Evolutionary conservation across 2,329 filamentous ascomycete genomes (phyloP).

Genomic region (Hymenotorrendiella dingleyae): DNA sequence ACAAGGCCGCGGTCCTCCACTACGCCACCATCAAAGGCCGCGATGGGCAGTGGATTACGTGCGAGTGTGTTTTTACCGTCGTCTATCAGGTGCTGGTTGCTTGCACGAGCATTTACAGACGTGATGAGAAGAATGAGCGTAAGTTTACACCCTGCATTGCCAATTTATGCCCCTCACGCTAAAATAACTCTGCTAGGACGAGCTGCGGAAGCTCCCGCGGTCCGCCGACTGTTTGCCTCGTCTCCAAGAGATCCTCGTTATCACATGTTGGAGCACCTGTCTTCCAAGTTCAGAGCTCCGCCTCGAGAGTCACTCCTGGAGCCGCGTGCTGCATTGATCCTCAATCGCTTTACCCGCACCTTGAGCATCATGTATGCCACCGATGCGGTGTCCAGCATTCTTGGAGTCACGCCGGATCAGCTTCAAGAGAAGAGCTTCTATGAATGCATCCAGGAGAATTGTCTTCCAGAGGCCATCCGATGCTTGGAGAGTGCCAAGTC

Average conservation of each 20-base stretch:
- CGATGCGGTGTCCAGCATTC: constrained; percentile 65
- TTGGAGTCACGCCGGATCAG: constrained; percentile 64
- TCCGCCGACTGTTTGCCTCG: constrained; percentile 73
- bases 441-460: constrained; percentile 75
- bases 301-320: constrained; percentile 60
- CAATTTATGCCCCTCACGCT: too few relatives aligned
- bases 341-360: constrained; percentile 80
- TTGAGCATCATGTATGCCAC: constrained; percentile 84
- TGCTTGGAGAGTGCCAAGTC: constrained; percentile 81
- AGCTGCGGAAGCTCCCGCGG: constrained; percentile 69
- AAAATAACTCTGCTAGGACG: constrained; percentile 53
- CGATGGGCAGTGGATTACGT: constrained; percentile 67
- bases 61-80: constrained; percentile 84
- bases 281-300: constrained; percentile 67
- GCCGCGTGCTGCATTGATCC: constrained; percentile 74
- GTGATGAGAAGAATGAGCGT: constrained; percentile 68
- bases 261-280: constrained; percentile 82
- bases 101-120: constrained; percentile 71
- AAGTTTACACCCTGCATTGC: constrained; percentile 34
- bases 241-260: constrained; percentile 80
- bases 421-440: constrained; percentile 79
- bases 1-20: constrained; percentile 78
- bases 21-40: constrained; percentile 69
- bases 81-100: constrained; percentile 85
- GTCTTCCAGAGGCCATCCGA: constrained; percentile 67